Base-by-base conservation (phyloP, 73 alveolate species). In the Paramecium tetraurelia region DNA sequence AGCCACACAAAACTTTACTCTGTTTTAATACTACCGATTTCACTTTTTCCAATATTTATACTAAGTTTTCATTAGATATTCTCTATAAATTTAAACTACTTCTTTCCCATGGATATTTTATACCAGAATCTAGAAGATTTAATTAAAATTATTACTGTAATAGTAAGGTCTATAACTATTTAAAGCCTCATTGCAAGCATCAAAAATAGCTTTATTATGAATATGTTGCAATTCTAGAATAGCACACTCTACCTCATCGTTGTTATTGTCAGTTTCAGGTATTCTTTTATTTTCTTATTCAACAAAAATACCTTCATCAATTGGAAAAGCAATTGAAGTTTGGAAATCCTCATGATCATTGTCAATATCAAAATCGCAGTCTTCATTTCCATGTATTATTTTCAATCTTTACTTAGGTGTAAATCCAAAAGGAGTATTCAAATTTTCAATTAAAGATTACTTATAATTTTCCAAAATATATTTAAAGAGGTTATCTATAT, bases 201-300 rank as follows among this genome's bases (percentile, higher is more conserved):
- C 98, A 80, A 96, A 96, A 16, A 96, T 86, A 6, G 96, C 96
- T 77, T 94, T 96, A 71, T 96, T 96, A 44, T 94, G 97, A 48
- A 96, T 96, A 33, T 92, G 97, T 11, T 75, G 24, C 38, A 92
- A 68, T 33, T 94, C 96, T 22, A 92, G 21, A 24, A 86, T 44
- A 72, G 90, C 90, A 44, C 31, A 43, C 2, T 18, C 48, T 1
- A 18, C 12, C 7, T 80, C 90, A 44, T 80, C 72, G 9, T 35
- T 29, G 9, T 35, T 29, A 46, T 21, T 80, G 20, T 80, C 53
- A 2, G 22, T 9, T 22, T 1, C 12, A 10, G 21, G 22, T 20
- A 44, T 21, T 43, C 90, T 40, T 12, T 80, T n/a, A 38, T 80
- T 8, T 80, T 80, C 77, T 9, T 44, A 80, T 48, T 44, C 48